Conservation (phyloP, 2,329 filamentous ascomycete genomes). For the Ophiostoma himal-ulmi region DNA sequence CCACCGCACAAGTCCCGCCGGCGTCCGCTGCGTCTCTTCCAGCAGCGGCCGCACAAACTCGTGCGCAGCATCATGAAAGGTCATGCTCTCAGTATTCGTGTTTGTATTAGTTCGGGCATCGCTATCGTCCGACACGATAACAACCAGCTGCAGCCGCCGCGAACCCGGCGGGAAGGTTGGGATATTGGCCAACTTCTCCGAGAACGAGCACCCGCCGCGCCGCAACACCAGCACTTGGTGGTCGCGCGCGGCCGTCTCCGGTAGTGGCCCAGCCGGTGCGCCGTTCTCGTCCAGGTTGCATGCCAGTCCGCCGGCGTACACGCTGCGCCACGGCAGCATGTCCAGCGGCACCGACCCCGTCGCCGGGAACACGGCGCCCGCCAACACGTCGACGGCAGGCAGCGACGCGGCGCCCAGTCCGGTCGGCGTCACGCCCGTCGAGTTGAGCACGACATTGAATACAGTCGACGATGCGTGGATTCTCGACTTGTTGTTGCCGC, state of each 20-base stretch:
- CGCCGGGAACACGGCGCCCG: conserved; percentile 32
- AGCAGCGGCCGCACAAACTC: conserved; percentile 58
- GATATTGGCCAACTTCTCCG: conserved; percentile 76
- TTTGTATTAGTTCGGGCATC: conserved; percentile 24
- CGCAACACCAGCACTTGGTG: conserved; percentile 77
- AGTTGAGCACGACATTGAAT: conserved; percentile 35
- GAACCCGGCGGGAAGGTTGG: conserved; percentile 63
- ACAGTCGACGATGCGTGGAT: conserved; percentile 17
- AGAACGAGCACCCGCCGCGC: conserved; percentile 80
- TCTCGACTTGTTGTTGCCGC: not conserved
- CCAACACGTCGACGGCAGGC: conserved; percentile 39
- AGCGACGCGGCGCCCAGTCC: conserved; percentile 47
- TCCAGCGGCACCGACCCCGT: conserved; percentile 34
- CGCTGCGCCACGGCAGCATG: conserved; percentile 59
- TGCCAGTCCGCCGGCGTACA: conserved; percentile 66
- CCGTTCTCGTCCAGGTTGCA: conserved; percentile 43
- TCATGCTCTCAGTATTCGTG: conserved; percentile 25
- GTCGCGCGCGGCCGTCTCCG: conserved; percentile 45
- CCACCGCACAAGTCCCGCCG: conserved; percentile 60
- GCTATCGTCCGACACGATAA: conserved; percentile 64
- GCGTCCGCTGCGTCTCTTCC: conserved; percentile 66
- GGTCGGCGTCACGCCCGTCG: conserved; percentile 34
- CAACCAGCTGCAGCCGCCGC: conserved; percentile 66
- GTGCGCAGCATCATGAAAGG: conserved; percentile 31
- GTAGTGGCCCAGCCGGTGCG: conserved; percentile 38